Evolutionary conservation across 2,329 filamentous ascomycete genomes (phyloP).

Genomic region (Talaromyces atroroseus): DNA sequence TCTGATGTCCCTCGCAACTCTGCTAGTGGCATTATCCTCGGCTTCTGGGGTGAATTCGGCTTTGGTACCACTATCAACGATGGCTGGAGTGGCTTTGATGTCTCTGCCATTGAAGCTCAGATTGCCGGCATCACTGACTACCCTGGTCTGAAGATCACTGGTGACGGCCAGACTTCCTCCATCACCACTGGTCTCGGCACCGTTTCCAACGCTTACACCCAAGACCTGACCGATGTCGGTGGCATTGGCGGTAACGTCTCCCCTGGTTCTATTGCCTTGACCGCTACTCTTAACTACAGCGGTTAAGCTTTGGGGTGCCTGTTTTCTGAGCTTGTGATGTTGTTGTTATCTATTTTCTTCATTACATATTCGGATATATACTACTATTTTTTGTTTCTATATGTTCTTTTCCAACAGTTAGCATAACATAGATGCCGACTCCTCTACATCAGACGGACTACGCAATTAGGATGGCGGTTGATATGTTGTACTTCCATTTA

Average conservation of each 20-base stretch:
- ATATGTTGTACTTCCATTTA: conserved; percentile 7
- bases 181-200: conserved; percentile 21
- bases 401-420: neutral
- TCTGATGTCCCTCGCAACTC: conserved; percentile 23
- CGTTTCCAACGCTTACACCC: conserved; percentile 31
- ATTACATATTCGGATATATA: neutral
- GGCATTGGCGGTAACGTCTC: conserved; percentile 26
- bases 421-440: neutral
- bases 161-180: conserved; percentile 25
- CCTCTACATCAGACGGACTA: neutral
- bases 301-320: conserved; percentile 14
- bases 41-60: conserved; percentile 39
- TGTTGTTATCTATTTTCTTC: neutral
- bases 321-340: neutral
- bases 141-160: conserved; percentile 34
- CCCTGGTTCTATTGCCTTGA: conserved; percentile 28
- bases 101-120: conserved; percentile 36
- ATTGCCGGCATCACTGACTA: conserved; percentile 22
- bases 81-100: conserved; percentile 34
- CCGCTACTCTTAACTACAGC: conserved; percentile 26
- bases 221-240: conserved; percentile 21
- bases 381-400: conserved; percentile 5
- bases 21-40: conserved; percentile 27
- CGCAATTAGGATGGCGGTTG: neutral
- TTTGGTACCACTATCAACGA: conserved; percentile 29